phyloP scores from a whole-genome alignment of 169 alveolate species.

The Eimeria sp. region DNA sequence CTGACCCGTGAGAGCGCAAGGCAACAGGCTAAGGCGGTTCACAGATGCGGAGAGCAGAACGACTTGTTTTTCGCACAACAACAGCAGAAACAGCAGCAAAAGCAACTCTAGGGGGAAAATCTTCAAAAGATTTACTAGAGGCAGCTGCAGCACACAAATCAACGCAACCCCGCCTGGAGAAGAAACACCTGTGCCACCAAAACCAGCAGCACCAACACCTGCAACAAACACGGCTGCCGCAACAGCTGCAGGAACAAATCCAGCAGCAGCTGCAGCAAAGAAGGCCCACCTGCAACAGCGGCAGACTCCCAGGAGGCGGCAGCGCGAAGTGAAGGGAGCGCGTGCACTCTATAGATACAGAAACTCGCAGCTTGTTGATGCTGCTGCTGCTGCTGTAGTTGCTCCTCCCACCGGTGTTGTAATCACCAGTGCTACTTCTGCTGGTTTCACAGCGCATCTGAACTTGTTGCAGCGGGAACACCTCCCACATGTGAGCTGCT shows the following conservation, averaged over 20 bases:
- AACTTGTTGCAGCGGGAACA: slow-evolving; percentile 33
- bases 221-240: neutral
- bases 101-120: slow-evolving; percentile 30
- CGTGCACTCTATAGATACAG: slow-evolving; percentile 16
- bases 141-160: slow-evolving; percentile 19
- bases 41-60: slow-evolving; percentile 68
- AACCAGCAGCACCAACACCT: neutral
- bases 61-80: slow-evolving; percentile 60
- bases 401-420: neutral
- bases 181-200: neutral
- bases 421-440: neutral
- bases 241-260: neutral
- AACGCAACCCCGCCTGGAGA: neutral
- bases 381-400: neutral
- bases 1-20: slow-evolving; percentile 68
- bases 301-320: slow-evolving; percentile 61
- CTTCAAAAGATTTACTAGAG: slow-evolving; percentile 23
- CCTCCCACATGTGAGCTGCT: slow-evolving; percentile 66
- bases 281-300: slow-evolving; percentile 48
- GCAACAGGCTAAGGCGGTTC: slow-evolving; percentile 59
- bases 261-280: neutral
- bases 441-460: neutral
- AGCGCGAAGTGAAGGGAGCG: slow-evolving; percentile 58
- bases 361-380: neutral
- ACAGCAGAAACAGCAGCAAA: slow-evolving; percentile 14